Conservation (phyloP, 495 filamentous ascomycete species). For the Penicillium coffeae region DNA sequence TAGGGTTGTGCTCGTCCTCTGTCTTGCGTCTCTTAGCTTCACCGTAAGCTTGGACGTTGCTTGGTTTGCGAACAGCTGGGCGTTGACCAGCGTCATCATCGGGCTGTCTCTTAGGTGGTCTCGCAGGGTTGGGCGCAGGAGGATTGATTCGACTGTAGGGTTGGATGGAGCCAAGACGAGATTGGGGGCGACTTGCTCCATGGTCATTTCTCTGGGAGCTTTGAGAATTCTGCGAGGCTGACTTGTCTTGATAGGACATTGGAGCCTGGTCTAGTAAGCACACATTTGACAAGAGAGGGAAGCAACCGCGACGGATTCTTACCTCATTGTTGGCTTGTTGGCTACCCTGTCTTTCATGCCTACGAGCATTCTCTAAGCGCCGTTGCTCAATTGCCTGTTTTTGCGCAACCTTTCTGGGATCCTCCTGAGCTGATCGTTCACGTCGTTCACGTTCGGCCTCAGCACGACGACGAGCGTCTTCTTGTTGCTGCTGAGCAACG, state of each 20-base stretch:
- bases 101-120: conserved; percentile 59
- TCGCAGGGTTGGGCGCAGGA: conserved; percentile 60
- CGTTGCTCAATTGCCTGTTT: conserved; percentile 66
- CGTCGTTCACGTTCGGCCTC: conserved; percentile 44
- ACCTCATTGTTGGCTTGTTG: conserved; percentile 35
- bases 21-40: conserved; percentile 57
- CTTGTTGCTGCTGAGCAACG: conserved; percentile 47
- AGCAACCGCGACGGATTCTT: conserved; percentile 21
- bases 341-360: conserved; percentile 50
- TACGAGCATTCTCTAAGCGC: conserved; percentile 61
- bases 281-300: not conserved
- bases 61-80: conserved; percentile 38
- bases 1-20: conserved; percentile 51
- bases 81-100: conserved; percentile 49
- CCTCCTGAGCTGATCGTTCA: conserved; percentile 45
- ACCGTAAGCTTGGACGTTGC: conserved; percentile 42
- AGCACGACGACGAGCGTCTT: conserved; percentile 37
- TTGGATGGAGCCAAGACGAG: conserved; percentile 52
- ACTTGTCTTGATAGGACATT: conserved; percentile 39
- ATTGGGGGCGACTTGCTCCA: conserved; percentile 47
- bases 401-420: conserved; percentile 65
- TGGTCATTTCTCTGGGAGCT: conserved; percentile 45
- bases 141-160: conserved; percentile 46
- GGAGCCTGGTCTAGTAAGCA: conserved; percentile 7
- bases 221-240: conserved; percentile 16